Base-by-base conservation (phyloP, 768 basidiomycete species). In the Tylopilus vinaceipallidus region DNA sequence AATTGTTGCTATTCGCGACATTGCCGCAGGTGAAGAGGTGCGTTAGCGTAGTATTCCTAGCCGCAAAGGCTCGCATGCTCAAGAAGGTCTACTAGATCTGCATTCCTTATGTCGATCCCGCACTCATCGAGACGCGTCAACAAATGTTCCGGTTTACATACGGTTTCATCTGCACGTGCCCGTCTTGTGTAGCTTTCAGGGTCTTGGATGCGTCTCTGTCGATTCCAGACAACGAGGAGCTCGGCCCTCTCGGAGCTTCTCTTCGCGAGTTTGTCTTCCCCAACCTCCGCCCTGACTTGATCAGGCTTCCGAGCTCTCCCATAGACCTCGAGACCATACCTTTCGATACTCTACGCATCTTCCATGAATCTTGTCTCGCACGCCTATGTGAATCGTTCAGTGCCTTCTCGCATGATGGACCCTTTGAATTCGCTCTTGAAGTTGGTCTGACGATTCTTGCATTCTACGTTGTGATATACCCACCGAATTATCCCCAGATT, bases 21-120 rank as follows among this genome's bases (percentile, higher is more conserved):
- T 91, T 45, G 20, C 44, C 3, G 54, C 62, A 16, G 82, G 73
- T 6, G 86, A 89, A 67, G 87, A 91, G 80, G 90, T 89, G 52
- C 6, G 53, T 40, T n/a, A n/a, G n/a, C 3, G n/a, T 3, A 29
- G 12, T 12, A 11, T 33, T 33, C 13, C 3, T 16, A 11, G 19
- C 43, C 32, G 20, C 30, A 22, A 8, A 30, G 19, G 11, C 32
- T 3, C 27, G 9, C 14, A 20, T 20, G 2, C 42, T 57, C 16
- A 35, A 33, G 8, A 19, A 17, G 13, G 23, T 13, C 39, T 27
- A n/a, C 16, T 34, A 92, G 90, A 77, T 91, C 44, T 83, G 77
- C 42, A 71, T 91, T 36, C 80, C 89, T 3, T 92, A 92, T 58
- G 64, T 90, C 33, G 90, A 92, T 59, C 88, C 88, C 12, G 90